phyloP scores from a whole-genome alignment of 805 yeast species.

The Zygosaccharomyces lentus region DNA sequence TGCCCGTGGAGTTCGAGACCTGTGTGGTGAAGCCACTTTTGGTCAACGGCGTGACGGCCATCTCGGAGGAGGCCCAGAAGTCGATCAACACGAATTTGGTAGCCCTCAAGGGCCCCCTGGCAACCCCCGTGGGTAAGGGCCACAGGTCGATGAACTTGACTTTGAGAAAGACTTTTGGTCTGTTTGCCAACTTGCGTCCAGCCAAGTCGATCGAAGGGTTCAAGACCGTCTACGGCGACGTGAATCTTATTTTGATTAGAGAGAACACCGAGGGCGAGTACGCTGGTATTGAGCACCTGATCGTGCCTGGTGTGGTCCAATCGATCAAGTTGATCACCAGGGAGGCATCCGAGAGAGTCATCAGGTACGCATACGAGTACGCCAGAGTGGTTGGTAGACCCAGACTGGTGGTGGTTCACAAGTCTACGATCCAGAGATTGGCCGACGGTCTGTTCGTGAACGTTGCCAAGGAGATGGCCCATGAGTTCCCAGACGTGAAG shows the following conservation, averaged over 20 bases:
- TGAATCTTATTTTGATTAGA: conserved; percentile 93
- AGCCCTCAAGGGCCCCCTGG: conserved; percentile 96
- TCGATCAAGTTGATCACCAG: conserved; percentile 95
- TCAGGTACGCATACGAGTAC: conserved; percentile 95
- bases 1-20: conserved; percentile 95
- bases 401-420: conserved; percentile 92
- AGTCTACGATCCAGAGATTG: conserved; percentile 96
- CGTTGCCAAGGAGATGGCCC: conserved; percentile 82
- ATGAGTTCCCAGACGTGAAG: conserved; percentile 88
- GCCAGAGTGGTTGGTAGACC: conserved; percentile 85
- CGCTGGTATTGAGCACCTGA: conserved; percentile 97
- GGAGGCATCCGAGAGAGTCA: conserved; percentile 93
- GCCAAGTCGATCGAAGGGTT: conserved; percentile 91
- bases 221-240: conserved; percentile 76
- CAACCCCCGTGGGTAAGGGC: conserved; percentile 98
- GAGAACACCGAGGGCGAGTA: conserved; percentile 99
- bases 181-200: conserved; percentile 97
- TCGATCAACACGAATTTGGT: conserved; percentile 89
- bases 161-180: conserved; percentile 91
- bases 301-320: conserved; percentile 98
- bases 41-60: conserved; percentile 87
- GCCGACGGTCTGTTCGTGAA: conserved; percentile 95
- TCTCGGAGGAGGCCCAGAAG: conserved; percentile 88
- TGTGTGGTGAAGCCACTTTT: conserved; percentile 94
- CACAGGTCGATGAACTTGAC: conserved; percentile 97